Evolutionary conservation across 441 rosid genomes (phyloP).

Genomic region (Corymbia calophylla): DNA sequence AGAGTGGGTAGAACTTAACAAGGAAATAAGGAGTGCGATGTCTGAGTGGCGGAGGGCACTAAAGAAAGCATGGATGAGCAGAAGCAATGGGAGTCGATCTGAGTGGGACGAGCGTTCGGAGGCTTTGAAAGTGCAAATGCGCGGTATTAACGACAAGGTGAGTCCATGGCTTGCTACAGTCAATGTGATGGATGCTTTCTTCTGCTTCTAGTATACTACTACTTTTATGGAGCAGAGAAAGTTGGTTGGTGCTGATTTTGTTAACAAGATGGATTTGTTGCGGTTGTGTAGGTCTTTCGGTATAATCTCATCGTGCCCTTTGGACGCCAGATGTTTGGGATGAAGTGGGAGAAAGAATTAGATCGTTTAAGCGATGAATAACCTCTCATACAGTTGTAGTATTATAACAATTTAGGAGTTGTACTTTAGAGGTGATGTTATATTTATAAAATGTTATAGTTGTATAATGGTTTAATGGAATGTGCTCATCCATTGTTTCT

Average conservation of each 20-base stretch:
- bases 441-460: background rate
- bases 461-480: background rate
- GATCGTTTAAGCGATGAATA: conserved; percentile 38
- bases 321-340: conserved; percentile 81
- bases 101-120: conserved; percentile 42
- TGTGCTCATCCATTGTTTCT: background rate
- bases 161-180: background rate
- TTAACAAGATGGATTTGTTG: background rate
- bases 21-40: conserved; percentile 47
- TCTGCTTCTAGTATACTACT: background rate
- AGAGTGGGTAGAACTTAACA: conserved; percentile 89
- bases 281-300: conserved; percentile 50
- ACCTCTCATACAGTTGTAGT: background rate
- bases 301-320: conserved; percentile 83
- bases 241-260: background rate
- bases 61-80: conserved; percentile 55
- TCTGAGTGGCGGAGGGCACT: conserved; percentile 54
- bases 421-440: background rate
- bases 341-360: conserved; percentile 82
- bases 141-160: conserved; percentile 65
- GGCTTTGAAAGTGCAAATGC: conserved; percentile 40
- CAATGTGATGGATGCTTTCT: background rate
- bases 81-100: conserved; percentile 33
- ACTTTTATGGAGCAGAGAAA: background rate
- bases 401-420: background rate